phyloP scores from a whole-genome alignment of 2,329 filamentous ascomycete species.

The Cryoendolithus antarcticus region DNA sequence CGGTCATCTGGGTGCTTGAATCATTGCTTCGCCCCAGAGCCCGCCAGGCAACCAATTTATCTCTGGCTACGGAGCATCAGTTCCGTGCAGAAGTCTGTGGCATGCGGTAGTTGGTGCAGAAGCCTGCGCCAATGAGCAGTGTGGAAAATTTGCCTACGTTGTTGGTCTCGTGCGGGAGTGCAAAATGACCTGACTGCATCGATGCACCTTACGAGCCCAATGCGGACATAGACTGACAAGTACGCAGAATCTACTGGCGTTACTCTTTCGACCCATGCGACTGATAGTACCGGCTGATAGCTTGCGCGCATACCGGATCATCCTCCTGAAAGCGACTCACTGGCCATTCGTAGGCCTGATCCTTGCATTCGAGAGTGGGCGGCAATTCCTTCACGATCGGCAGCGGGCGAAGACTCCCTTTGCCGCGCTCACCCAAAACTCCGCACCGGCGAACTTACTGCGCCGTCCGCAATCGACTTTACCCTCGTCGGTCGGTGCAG shows the following conservation, averaged over 20 bases:
- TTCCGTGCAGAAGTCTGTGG: no score
- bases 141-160: no score
- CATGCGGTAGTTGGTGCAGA: no score
- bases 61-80: no score
- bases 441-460: conserved; percentile 8
- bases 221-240: conserved; percentile 9
- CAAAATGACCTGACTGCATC: background rate
- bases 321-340: conserved; percentile 47
- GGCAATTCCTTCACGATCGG: conserved; percentile 16
- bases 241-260: conserved; percentile 55
- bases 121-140: no score
- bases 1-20: no score
- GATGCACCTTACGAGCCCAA: conserved; percentile 1
- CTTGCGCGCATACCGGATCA: conserved; percentile 49
- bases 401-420: conserved; percentile 4
- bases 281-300: conserved; percentile 53
- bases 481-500: no score
- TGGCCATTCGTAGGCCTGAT: conserved; percentile 59
- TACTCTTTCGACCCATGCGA: conserved; percentile 60
- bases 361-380: conserved; percentile 47
- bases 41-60: no score
- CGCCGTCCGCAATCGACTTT: conserved; percentile 5
- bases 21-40: no score
- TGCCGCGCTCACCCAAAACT: conserved; percentile 20
- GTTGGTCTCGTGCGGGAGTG: no score